Evolutionary conservation across 768 basidiomycete species (phyloP).

Genomic region (Austroboletus eburneus): DNA sequence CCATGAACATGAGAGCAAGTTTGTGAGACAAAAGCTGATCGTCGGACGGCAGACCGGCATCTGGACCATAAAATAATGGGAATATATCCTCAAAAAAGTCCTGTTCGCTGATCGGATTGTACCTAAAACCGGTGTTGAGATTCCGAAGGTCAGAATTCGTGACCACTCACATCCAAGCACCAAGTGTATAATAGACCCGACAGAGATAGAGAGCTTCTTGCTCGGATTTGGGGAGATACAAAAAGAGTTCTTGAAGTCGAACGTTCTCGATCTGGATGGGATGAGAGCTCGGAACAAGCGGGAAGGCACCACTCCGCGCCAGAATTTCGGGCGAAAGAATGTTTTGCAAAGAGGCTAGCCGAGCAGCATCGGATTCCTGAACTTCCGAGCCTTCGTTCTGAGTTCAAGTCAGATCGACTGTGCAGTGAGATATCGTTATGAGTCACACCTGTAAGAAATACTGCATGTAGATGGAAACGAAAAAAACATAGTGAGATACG

Average conservation of each 20-base stretch:
- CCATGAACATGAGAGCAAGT: conserved; percentile 60
- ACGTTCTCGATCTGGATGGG: conserved; percentile 39
- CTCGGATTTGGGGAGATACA: conserved; percentile 67
- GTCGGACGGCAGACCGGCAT: conserved; percentile 40
- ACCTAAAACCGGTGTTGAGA: conserved; percentile 39
- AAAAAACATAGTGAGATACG: conserved; percentile 7
- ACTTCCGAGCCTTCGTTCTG: conserved; percentile 63
- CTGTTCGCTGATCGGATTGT: conserved; percentile 59
- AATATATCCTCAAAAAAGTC: conserved; percentile 61
- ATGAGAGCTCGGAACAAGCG: conserved; percentile 45
- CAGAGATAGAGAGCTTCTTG: conserved; percentile 60
- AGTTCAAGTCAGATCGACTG: conserved; percentile 8
- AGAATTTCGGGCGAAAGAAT: conserved; percentile 63
- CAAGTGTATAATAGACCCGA: conserved; percentile 57
- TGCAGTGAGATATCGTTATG: not conserved
- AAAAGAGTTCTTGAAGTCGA: conserved; percentile 54
- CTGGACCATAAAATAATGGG: conserved; percentile 50
- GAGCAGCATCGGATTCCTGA: conserved; percentile 44
- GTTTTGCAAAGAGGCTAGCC: conserved; percentile 45
- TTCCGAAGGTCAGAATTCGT: not conserved
- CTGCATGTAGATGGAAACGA: conserved; percentile 42
- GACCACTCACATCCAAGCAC: conserved; percentile 63
- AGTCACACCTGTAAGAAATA: conserved; percentile 72
- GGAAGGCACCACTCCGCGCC: conserved; percentile 60
- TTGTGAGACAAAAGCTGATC: conserved; percentile 55